Conservation (phyloP, 371 early-diverging fungal genomes). For the Rhizopus stolonifer region DNA sequence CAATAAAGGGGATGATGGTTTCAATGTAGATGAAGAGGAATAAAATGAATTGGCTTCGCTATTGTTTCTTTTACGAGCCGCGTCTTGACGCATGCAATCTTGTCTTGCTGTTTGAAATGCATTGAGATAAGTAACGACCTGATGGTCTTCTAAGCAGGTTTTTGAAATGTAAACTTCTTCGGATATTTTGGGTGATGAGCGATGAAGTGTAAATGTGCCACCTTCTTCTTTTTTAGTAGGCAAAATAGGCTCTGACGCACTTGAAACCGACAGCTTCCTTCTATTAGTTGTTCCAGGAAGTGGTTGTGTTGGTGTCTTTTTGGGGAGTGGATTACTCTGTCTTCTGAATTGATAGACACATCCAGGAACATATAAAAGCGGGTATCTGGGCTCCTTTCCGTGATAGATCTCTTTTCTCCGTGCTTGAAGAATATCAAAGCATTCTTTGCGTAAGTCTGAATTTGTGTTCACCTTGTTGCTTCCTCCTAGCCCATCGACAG, state of each 20-base stretch:
- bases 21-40: slow-evolving; percentile 16
- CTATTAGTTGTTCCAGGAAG: slow-evolving; percentile 12
- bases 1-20: neutral
- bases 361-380: slow-evolving; percentile 48
- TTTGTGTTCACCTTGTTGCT: slow-evolving; percentile 37
- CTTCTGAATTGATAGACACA: slow-evolving; percentile 45
- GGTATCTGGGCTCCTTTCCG: slow-evolving; percentile 42
- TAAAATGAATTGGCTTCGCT: slow-evolving; percentile 7
- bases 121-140: slow-evolving; percentile 49
- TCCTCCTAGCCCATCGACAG: slow-evolving; percentile 47
- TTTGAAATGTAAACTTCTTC: slow-evolving; percentile 46
- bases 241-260: slow-evolving; percentile 4
- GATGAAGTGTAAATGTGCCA: slow-evolving; percentile 38
- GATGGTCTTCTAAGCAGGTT: slow-evolving; percentile 51
- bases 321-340: neutral
- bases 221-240: slow-evolving; percentile 1
- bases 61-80: neutral
- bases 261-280: slow-evolving; percentile 5
- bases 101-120: slow-evolving; percentile 44
- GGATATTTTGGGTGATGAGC: slow-evolving; percentile 32
- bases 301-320: slow-evolving; percentile 5
- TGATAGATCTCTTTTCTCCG: slow-evolving; percentile 47
- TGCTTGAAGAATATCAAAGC: slow-evolving; percentile 43
- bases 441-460: slow-evolving; percentile 28
- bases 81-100: slow-evolving; percentile 37